Conservation (phyloP, 306 rosid genomes). For the Malus orientalis region DNA sequence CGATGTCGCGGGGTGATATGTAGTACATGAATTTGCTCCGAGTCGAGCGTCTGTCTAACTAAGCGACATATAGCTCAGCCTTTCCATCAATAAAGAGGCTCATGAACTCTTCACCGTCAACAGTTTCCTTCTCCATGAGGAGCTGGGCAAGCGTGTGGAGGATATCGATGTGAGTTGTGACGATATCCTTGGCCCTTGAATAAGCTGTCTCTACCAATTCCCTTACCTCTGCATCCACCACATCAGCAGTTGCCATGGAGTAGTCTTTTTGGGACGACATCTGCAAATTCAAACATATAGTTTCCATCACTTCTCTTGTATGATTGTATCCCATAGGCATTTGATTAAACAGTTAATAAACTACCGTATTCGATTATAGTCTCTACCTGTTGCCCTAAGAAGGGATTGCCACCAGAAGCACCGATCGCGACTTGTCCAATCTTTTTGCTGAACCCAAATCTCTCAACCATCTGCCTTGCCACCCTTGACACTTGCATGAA, state of each 20-base stretch:
- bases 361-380: neutral
- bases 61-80: constrained; percentile 66
- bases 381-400: constrained; percentile 95
- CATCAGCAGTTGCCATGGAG: constrained; percentile 88
- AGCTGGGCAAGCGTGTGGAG: constrained; percentile 92
- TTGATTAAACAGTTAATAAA: neutral
- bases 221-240: constrained; percentile 87
- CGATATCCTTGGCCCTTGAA: constrained; percentile 58
- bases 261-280: constrained; percentile 87
- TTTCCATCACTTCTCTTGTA: too few relatives aligned
- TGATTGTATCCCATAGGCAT: neutral
- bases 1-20: neutral
- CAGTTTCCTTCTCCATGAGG: constrained; percentile 90
- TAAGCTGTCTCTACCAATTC: constrained; percentile 89
- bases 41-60: neutral
- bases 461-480: constrained; percentile 98
- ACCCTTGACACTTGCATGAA: constrained; percentile 98
- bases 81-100: constrained; percentile 90
- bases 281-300: constrained; percentile 30
- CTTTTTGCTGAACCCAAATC: constrained; percentile 96
- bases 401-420: constrained; percentile 91
- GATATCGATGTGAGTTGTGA: constrained; percentile 80
- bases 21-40: neutral
- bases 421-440: constrained; percentile 94
- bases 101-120: constrained; percentile 94